Evolutionary conservation across 371 early-diverging fungal species (phyloP).

Genomic region (Rhizopus delemar): DNA sequence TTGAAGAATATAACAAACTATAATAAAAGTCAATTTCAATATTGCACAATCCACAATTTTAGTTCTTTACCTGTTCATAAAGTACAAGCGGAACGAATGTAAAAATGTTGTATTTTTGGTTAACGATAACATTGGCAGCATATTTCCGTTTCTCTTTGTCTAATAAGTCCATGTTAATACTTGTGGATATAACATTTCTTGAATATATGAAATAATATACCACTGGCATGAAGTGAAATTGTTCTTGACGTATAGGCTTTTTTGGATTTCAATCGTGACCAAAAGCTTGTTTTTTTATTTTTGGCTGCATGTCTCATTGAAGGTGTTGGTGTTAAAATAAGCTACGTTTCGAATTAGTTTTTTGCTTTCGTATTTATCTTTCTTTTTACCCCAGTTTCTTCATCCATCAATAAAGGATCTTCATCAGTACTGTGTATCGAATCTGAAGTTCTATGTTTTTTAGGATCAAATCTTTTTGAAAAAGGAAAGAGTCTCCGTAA

Average conservation of each 20-base stretch:
- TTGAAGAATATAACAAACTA: constrained; percentile 96
- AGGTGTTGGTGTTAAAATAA: constrained; percentile 10
- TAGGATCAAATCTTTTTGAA: constrained; percentile 28
- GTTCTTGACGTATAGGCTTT: constrained; percentile 34
- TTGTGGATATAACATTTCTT: not conserved
- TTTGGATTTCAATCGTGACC: constrained; percentile 23
- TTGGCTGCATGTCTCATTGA: constrained; percentile 9
- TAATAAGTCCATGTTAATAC: constrained; percentile 8
- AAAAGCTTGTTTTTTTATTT: constrained; percentile 11
- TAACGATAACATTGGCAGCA: constrained; percentile 88
- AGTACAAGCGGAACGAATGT: constrained; percentile 93
- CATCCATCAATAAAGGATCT: constrained; percentile 45
- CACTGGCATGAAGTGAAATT: constrained; percentile 33
- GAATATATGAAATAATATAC: constrained; percentile 12
- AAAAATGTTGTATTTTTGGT: constrained; percentile 94
- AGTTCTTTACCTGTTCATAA: constrained; percentile 79
- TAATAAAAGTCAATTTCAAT: not conserved
- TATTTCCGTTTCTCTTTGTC: constrained; percentile 62
- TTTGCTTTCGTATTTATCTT: not conserved
- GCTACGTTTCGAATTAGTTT: not conserved
- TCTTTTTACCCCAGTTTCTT: constrained; percentile 39
- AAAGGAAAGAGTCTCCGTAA: constrained; percentile 47
- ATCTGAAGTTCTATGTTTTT: constrained; percentile 44
- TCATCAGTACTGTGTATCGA: constrained; percentile 48
- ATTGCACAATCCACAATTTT: not conserved